Evolutionary conservation across 2,329 filamentous ascomycete genomes (phyloP), one percentile per base, ranked within the genome.

Genomic region (Trichoderma afroharzianum): DNA sequence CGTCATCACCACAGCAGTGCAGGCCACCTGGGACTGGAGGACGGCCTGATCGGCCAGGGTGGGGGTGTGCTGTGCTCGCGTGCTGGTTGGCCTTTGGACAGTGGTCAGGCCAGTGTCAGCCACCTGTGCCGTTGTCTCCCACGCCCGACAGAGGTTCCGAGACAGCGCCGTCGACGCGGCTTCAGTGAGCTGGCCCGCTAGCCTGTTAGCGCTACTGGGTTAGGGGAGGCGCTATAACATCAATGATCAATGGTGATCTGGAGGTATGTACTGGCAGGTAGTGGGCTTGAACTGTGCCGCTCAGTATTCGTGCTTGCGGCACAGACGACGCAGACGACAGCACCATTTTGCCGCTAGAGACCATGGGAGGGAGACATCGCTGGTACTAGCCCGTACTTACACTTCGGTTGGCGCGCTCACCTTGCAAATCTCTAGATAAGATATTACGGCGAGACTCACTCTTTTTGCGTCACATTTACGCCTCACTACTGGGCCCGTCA

Each of bases 41-140:
- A 70, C 68, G 68, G 43, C 59, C 59, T 70, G 68, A 63, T 57
- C 43, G 59, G 33, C 58, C 18, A 14, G 68, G 59, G 68, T 70
- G 58, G 59, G 68, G 59, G 68, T 43, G 50, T 24, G 63, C 36
- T 53, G 63, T 69, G 70, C 70, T 72, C 71, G 71, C 71, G 71
- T 72, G 71, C 71, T 72, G 59, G 71, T 61, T 71, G 67, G 71
- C 36, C 50, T 47, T 24, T n/a, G 57, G 30, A 12, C 70, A 53
- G 71, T 62, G 66, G 71, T 72, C 68, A 71, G 67, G 58, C 58
- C 58, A 67, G 63, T n/a, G 33, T 53, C 67, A 62, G 58, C 57
- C 67, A 63, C 66, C 43, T 33, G 36, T 62, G 57, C 36, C 36
- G 58, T 50, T 39, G 68, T 50, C 39, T 50, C 28, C 66, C 32